These are phyloP conservation scores for Phanerochaete carnosa DNA, from an alignment of 768 basidiomycete species.

Conservation along the genomic window DNA sequence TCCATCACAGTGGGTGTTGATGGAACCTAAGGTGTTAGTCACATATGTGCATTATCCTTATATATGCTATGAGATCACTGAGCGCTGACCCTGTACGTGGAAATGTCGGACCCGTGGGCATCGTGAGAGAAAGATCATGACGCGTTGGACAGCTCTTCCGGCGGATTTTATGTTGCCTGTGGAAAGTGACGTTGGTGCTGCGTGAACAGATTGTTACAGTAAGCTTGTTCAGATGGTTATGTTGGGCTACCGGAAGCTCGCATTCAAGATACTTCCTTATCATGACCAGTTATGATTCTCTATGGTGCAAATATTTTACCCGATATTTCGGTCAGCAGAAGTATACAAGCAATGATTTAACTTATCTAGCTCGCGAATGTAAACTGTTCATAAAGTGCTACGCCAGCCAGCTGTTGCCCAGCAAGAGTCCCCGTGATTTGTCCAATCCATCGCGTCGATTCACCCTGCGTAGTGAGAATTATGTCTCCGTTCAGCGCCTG, in stretches of 20 bases:
- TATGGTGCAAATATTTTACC: too few relatives aligned
- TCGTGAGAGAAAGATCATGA: background rate
- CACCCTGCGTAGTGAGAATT: background rate
- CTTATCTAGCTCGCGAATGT: conserved; percentile 1
- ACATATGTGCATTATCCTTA: background rate
- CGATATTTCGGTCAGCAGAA: too few relatives aligned
- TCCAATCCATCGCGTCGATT: conserved; percentile 4
- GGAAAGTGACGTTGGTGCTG: too few relatives aligned
- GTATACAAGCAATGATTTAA: too few relatives aligned
- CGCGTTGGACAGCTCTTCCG: background rate
- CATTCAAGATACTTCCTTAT: too few relatives aligned
- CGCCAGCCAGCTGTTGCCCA: background rate
- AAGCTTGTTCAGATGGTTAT: too few relatives aligned
- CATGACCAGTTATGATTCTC: too few relatives aligned
- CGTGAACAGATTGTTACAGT: too few relatives aligned
- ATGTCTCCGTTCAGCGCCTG: background rate
- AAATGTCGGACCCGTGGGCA: background rate
- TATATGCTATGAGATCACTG: background rate
- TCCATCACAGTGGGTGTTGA: background rate
- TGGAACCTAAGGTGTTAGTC: background rate
- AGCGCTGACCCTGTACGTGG: background rate
- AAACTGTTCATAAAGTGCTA: conserved; percentile 8
- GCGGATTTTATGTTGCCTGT: background rate
- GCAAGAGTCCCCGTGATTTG: background rate
- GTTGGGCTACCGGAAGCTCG: too few relatives aligned